Base-by-base conservation (phyloP, 305 asterid genomes). In the Andrographis paniculata region DNA sequence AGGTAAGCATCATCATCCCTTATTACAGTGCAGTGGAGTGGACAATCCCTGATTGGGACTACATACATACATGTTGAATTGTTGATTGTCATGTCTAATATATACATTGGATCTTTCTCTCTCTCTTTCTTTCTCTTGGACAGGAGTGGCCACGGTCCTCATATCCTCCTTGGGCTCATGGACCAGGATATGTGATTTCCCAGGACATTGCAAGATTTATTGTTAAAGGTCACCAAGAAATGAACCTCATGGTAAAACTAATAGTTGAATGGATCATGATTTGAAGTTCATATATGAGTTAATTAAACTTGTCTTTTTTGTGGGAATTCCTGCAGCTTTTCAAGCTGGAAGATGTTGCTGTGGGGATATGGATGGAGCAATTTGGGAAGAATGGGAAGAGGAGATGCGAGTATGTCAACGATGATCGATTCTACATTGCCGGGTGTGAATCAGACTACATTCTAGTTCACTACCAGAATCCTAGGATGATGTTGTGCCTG, bases 111-210 rank as follows among this genome's bases (percentile, higher is more conserved):
- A n/a, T n/a, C n/a, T n/a, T n/a, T n/a, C n/a, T n/a, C n/a, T n/a
- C n/a, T n/a, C n/a, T n/a, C n/a, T n/a, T n/a, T 48, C 53, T 39
- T 43, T 66, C 24, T 27, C 16, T 58, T 48, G 59, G 53, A 62
- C 66, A 86, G 89, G 95, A 89, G 69, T 89, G 95, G 95, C 79
- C 88, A 6, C 84, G 80, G 64, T 51, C 93, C 5, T 42, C 82
- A 4, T 89, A 70, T 58, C 98, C 98, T 58, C 94, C 95, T 1
- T 85, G 98, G 95, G 91, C 98, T 0, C 98, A 89, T 24, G 98
- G 95, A 48, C 98, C 98, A 14, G 98, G 98, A 16, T 89, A 89
- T 61, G 63, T 89, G 49, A 62, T 85, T 31, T 85, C 97, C n/a
- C 72, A 74, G 17, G 91, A 79, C 72, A 54, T 89, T 31, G 98